A percentile compares a stretch with the other conserved stretches of the same genome.
Evolutionary conservation across 1,284 basidiomycete genomes (phyloP).

Genomic region (Apiotrichum domesticum): DNA sequence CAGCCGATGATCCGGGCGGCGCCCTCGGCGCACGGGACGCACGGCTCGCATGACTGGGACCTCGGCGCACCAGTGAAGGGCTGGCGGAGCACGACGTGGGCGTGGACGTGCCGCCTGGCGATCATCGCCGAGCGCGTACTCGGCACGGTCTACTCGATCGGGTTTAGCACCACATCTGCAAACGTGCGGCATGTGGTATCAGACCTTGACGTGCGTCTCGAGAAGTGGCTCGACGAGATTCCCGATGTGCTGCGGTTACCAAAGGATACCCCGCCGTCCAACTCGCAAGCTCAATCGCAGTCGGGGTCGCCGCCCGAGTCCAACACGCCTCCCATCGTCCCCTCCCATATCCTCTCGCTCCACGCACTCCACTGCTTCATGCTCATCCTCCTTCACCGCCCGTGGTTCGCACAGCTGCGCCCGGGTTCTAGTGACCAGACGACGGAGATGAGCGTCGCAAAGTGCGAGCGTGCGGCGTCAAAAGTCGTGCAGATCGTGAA

Average conservation of each 20-base stretch:
- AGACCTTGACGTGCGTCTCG: conserved; percentile 9
- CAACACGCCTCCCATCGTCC: not conserved
- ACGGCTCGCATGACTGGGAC: not conserved
- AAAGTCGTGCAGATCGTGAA: conserved; percentile 22
- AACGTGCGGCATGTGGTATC: conserved; percentile 15
- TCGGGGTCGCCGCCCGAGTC: not conserved
- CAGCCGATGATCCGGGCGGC: conserved; percentile 13
- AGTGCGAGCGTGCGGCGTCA: conserved; percentile 13
- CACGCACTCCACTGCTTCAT: conserved; percentile 23
- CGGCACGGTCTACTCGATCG: conserved; percentile 14
- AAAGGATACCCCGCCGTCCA: not conserved
- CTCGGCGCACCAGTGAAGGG: conserved; percentile 13
- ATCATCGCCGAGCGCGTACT: conserved; percentile 21
- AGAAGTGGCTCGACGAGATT: conserved; percentile 20
- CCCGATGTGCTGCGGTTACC: conserved; percentile 16
- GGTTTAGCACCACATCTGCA: conserved; percentile 11
- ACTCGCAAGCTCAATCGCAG: not conserved
- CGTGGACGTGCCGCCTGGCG: conserved; percentile 17
- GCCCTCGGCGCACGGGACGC: not conserved
- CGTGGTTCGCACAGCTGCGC: conserved; percentile 14
- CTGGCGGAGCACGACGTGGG: conserved; percentile 19
- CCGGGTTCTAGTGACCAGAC: not conserved
- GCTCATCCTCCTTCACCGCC: conserved; percentile 25
- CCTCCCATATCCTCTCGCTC: conserved; percentile 24
- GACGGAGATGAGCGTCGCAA: conserved; percentile 6